Base-by-base conservation (phyloP, 23 red algal species). In the Gracilaria caudata region DNA sequence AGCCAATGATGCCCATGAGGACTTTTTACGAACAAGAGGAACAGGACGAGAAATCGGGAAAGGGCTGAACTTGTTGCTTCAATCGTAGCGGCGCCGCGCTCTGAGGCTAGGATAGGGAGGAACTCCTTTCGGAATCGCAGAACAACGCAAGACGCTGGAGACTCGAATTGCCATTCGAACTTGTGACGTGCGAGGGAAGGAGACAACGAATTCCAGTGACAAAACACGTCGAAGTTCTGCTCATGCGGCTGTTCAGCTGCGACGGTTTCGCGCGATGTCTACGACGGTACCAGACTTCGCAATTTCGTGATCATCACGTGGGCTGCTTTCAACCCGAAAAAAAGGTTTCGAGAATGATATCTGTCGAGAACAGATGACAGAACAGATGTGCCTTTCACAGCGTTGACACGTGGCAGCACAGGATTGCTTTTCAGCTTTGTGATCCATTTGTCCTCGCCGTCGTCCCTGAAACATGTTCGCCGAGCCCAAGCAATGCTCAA, bases 1-100 rank as follows among this genome's bases (percentile, higher is more conserved):
- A 96, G 2, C 94, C 94, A 29, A 86, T 24, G 39, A 96, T 96
- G 14, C 94, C 94, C 94, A 96, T 96, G 24, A 13, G 2, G 73
- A 77, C 14, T 10, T 5, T 29, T 7, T 32, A 35, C 26, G 13
- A 17, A 53, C 49, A 17, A 53, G 49, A 17, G 49, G 49, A 16
- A 1, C 13, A 53, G 1, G 49, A 1, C 1, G 7, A 7, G 49
- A 53, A 53, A 1, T 8, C 14, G 8, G 8, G 13, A 53, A 17
- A 17, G 49, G 49, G 5, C 8, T 16, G 1, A 7, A 11, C 13
- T 53, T 53, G 13, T 1, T 16, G 49, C 5, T 53, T 53, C 49
- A 53, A 7, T 35, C 61, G 26, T 16, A 66, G 32, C 29, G 30
- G 12, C 61, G 7, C 30, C 2, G 1, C 6, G 2, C 13, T 37